Evolutionary conservation across 2,329 filamentous ascomycete genomes (phyloP), one percentile per base, ranked within the genome.

Genomic region (Fusarium burgessii): DNA sequence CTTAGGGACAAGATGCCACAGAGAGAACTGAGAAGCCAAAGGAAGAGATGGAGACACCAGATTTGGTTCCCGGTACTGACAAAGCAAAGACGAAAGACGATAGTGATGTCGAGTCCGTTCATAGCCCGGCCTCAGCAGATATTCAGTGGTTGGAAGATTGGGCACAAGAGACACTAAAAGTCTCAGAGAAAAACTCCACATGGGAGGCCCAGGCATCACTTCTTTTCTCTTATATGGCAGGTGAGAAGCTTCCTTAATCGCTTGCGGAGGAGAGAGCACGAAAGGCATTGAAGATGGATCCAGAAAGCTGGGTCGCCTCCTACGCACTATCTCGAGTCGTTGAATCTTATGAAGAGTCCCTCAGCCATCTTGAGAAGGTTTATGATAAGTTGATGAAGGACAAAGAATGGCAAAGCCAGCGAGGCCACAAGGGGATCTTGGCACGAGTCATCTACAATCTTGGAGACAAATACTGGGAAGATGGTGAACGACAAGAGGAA

Each of bases 31-130:
- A 13, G 4, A 13, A 10, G 4, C 4, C 9, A 7, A 11, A 18
- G 2, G 45, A 32, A 2, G 2, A 20, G 1, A 2, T 2, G 6
- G 5, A 9, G 7, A 15, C 15, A n/a, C 11, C 20, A 12, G 6
- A 9, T 0, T 7, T 11, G 7, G 6, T 6, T 4, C 6, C 11
- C 0, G 1, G 13, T 6, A 25, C 23, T 8, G 10, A 13, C 8
- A 40, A n/a, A 7, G 10, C 33, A n/a, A 29, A 35, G 7, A 33
- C 52, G 7, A 23, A 15, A 4, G 46, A 42, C 12, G n/a, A 20
- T 14, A 23, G 20, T 9, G 9, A 52, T 0, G 23, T 35, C 13
- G 9, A 41, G 5, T 23, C 27, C 3, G 23, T 54, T 15, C 32
- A 41, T 6, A 42, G 20, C 5, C 56, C 56, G 3, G n/a, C 46